Percentiles rank a stretch among this genome's conserved stretches.
These are phyloP conservation scores for Malassezia restricta DNA, from an alignment of 1,284 basidiomycete species.

Conservation along the genomic window DNA sequence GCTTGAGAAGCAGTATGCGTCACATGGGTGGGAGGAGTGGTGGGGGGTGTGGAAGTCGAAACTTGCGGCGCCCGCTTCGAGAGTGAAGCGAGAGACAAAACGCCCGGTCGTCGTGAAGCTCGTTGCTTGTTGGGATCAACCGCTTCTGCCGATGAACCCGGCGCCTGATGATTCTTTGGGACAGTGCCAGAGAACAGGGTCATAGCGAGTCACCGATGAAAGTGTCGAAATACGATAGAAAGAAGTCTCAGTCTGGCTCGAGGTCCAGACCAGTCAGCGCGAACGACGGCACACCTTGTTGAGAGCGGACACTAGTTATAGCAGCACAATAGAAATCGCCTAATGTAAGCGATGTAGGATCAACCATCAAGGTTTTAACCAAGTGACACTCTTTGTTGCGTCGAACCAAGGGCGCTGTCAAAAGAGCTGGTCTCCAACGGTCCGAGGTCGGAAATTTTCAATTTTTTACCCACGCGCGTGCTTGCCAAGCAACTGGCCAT, in stretches of 20 bases:
- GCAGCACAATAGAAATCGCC: not conserved
- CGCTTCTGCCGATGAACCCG: not conserved
- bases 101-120: constrained; percentile 3
- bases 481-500: no score
- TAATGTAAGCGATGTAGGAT: not conserved
- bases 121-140: not conserved
- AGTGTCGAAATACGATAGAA: not conserved
- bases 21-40: not conserved
- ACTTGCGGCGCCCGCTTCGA: not conserved
- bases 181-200: not conserved
- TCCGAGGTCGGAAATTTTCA: not conserved
- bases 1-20: not conserved
- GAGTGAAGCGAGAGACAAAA: constrained; percentile 5
- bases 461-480: no score
- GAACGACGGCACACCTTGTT: not conserved
- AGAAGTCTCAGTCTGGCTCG: constrained; percentile 6
- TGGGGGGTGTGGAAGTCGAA: not conserved
- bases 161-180: not conserved
- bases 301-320: not conserved
- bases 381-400: not conserved
- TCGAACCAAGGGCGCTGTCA: not conserved
- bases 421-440: not conserved
- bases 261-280: constrained; percentile 2
- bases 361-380: constrained; percentile 1
- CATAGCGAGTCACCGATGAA: not conserved